Evolutionary conservation across 352 stramenopile species (phyloP).

Genomic region (Albugo laibachii): DNA sequence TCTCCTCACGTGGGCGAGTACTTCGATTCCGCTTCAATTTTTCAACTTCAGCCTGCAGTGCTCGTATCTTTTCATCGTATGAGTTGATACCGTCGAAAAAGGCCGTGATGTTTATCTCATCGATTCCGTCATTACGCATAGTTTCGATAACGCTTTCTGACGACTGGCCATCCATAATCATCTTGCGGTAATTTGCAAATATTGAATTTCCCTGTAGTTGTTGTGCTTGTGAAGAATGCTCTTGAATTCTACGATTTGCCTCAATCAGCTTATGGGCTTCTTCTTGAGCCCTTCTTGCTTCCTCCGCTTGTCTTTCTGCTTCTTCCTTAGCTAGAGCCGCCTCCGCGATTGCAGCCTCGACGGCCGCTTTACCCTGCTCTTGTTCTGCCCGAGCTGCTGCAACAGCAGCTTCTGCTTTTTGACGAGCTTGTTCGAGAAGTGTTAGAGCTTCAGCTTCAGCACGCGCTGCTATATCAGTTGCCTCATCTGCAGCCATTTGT

Average conservation of each 20-base stretch:
- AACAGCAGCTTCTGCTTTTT: slow-evolving; percentile 71
- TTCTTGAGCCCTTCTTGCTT: slow-evolving; percentile 50
- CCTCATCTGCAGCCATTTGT: slow-evolving; percentile 64
- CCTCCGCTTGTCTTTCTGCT: slow-evolving; percentile 54
- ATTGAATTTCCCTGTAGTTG: slow-evolving; percentile 21
- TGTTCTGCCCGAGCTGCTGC: slow-evolving; percentile 57
- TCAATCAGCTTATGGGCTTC: slow-evolving; percentile 71
- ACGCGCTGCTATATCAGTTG: slow-evolving; percentile 34
- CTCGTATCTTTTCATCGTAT: slow-evolving; percentile 65
- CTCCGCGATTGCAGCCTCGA: slow-evolving; percentile 72
- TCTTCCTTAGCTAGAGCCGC: slow-evolving; percentile 55
- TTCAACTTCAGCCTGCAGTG: slow-evolving; percentile 62
- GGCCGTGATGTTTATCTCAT: slow-evolving; percentile 41
- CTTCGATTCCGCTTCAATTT: slow-evolving; percentile 54
- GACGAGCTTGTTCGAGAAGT: slow-evolving; percentile 48
- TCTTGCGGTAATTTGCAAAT: slow-evolving; percentile 36
- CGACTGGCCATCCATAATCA: slow-evolving; percentile 48
- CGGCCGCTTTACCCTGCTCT: slow-evolving; percentile 57
- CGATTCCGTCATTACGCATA: slow-evolving; percentile 59
- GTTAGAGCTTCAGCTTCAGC: slow-evolving; percentile 59
- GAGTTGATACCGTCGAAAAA: slow-evolving; percentile 76
- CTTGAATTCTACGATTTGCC: slow-evolving; percentile 65
- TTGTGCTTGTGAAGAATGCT: slow-evolving; percentile 19
- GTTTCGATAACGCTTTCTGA: slow-evolving; percentile 50
- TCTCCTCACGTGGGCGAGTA: slow-evolving; percentile 17